phyloP scores from a whole-genome alignment of 2,329 filamentous ascomycete genomes.

The Ophiostoma fasciatum region DNA sequence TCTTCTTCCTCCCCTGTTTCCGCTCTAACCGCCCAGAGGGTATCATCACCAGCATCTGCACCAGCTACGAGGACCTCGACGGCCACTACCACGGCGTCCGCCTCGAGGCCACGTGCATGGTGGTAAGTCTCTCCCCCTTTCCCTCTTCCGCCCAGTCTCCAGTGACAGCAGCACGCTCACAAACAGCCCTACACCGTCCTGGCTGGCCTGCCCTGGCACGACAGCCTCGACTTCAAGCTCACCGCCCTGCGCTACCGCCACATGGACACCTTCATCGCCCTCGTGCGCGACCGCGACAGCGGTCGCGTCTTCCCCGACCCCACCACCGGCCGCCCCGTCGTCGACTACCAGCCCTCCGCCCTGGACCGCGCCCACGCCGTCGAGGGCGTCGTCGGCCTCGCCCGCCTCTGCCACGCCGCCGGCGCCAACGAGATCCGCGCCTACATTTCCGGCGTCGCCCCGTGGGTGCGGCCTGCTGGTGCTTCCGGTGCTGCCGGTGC shows the following conservation, averaged over 20 bases:
- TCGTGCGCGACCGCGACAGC: conserved; percentile 61
- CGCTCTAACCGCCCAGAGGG: conserved; percentile 34
- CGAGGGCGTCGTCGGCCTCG: conserved; percentile 54
- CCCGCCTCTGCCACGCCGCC: conserved; percentile 62
- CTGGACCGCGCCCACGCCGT: conserved; percentile 60
- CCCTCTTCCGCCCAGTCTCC: too few relatives aligned
- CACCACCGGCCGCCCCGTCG: conserved; percentile 42
- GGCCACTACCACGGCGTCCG: conserved; percentile 68
- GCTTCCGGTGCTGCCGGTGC: too few relatives aligned
- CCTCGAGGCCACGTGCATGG: conserved; percentile 62
- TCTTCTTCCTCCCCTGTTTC: background rate
- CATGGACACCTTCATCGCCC: conserved; percentile 56
- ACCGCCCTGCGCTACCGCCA: conserved; percentile 51
- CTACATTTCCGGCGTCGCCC: conserved; percentile 42
- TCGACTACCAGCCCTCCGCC: conserved; percentile 56
- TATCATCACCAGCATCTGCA: conserved; percentile 66
- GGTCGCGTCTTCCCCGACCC: conserved; percentile 64
- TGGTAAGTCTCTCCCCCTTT: conserved; percentile 23
- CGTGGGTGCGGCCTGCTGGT: conserved; percentile 48
- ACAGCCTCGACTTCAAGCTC: conserved; percentile 58
- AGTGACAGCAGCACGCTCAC: too few relatives aligned
- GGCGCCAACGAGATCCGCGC: conserved; percentile 71
- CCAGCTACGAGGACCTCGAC: conserved; percentile 69
- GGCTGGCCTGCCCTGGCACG: conserved; percentile 49
- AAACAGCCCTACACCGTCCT: conserved; percentile 51